Conservation (phyloP, 257 asterid genomes). For the Apocynum venetum region DNA sequence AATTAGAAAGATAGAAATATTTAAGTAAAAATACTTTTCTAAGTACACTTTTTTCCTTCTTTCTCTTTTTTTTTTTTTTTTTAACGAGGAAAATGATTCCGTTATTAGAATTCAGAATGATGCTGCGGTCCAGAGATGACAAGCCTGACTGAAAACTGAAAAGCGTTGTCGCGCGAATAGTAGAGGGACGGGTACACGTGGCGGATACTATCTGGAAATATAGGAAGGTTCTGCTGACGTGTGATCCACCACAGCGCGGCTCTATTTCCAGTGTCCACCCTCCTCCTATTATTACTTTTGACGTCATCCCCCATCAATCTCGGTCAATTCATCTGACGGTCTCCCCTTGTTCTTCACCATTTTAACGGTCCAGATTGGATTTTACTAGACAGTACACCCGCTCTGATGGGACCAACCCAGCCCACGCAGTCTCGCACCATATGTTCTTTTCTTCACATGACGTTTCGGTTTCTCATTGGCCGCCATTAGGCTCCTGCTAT, state of each 20-base stretch:
- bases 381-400: neutral
- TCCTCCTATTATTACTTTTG: neutral
- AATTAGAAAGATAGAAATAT: too few species aligned
- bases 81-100: neutral
- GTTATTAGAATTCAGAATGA: neutral
- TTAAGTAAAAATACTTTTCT: too few species aligned
- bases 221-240: conserved; percentile 25
- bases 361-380: conserved; percentile 1
- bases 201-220: conserved; percentile 8
- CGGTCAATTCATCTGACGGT: neutral
- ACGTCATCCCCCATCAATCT: neutral
- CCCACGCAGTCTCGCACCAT: neutral
- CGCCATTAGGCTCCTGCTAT: neutral
- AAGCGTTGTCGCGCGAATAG: neutral
- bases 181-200: neutral
- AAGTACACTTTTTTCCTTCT: too few species aligned
- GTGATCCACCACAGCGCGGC: conserved; percentile 21
- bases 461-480: conserved; percentile 33
- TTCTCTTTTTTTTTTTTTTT: too few species aligned
- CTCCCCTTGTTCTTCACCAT: neutral
- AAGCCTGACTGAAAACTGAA: neutral
- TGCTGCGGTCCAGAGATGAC: neutral
- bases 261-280: neutral
- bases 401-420: conserved; percentile 6
- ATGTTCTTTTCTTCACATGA: conserved; percentile 6